These are phyloP conservation scores for Lactifluus hygrophoroides DNA, from an alignment of 768 basidiomycete genomes.

Conservation along the genomic window DNA sequence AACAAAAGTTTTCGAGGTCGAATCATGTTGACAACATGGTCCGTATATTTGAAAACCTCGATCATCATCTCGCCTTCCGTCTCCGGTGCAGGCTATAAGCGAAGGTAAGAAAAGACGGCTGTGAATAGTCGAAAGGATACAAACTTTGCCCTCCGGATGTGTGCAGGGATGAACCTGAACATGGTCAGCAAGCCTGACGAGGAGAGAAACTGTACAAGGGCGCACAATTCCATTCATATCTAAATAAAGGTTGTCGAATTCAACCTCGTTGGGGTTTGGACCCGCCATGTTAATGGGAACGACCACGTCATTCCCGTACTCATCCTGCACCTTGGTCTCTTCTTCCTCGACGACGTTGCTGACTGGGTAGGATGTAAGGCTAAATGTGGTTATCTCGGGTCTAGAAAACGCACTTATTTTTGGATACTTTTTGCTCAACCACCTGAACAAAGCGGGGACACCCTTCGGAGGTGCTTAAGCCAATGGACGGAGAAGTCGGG, in stretches of 20 bases:
- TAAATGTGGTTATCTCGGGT: background rate
- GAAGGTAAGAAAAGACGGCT: background rate
- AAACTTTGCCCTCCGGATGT: constrained; percentile 91
- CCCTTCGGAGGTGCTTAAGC: constrained; percentile 42
- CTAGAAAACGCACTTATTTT: constrained; percentile 66
- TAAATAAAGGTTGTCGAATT: constrained; percentile 94
- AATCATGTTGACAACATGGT: constrained; percentile 95
- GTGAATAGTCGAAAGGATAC: constrained; percentile 12
- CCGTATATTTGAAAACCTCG: constrained; percentile 94
- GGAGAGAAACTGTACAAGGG: constrained; percentile 13
- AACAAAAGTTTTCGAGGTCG: constrained; percentile 90
- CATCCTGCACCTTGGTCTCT: constrained; percentile 56
- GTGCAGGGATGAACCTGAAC: constrained; percentile 94
- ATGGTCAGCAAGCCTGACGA: constrained; percentile 1
- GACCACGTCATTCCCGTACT: constrained; percentile 55
- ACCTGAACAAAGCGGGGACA: constrained; percentile 96
- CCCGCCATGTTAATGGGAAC: constrained; percentile 71
- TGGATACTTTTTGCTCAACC: constrained; percentile 98
- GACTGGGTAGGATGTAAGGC: constrained; percentile 35
- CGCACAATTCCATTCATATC: constrained; percentile 99
- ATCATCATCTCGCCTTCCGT: constrained; percentile 99
- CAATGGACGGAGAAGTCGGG: background rate
- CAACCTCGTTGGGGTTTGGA: constrained; percentile 90
- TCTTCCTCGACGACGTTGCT: constrained; percentile 80
- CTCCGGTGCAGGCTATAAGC: constrained; percentile 77